Base-by-base conservation (phyloP, 1,139 yeast species). In the Geotrichum candidum region DNA sequence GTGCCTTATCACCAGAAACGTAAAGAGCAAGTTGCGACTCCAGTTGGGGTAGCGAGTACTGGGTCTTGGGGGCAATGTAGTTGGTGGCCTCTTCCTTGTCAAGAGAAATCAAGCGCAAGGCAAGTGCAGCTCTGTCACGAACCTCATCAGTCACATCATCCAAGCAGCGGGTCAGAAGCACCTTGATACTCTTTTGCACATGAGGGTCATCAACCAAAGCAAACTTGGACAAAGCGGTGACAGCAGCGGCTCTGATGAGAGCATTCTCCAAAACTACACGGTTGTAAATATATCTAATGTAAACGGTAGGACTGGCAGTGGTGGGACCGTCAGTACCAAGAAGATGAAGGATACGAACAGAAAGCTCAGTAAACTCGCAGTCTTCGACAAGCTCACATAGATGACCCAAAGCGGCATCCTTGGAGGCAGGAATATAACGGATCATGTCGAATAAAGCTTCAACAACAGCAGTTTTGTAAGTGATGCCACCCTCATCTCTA, bases 311-410 rank as follows among this genome's bases (percentile, higher is more conserved):
- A 68, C 88, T 88, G 13, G 87, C 71, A 9, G 97, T 87, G 63
- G 82, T 78, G 69, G 99, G 98, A 66, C 99, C 99, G 76, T 91
- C 96, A 67, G 87, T 90, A 71, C 99, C 99, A 67, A 94, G 82
- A 68, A 92, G 78, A 76, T 91, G 96, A 74, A 94, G 82, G 66
- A 94, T 87, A 74, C 98, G 86, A 41, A 92, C 97, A 46, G 96
- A 84, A 65, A 94, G 84, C 76, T 91, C 97, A 51, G 97, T 89
- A 77, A 83, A 94, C 77, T 94, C 99, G 78, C 98, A 94, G 78
- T 94, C 99, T 77, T 95, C 99, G 69, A 94, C 95, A 72, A 91
- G 91, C 75, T 94, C 99, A 80, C 98, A 91, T 69, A 95, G 81
- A 73, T 88, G 88, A 78, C 89, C 90, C 71, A 94, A 80, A 41